Evolutionary conservation across 2,329 filamentous ascomycete genomes (phyloP).

Genomic region (Exophiala sp.): DNA sequence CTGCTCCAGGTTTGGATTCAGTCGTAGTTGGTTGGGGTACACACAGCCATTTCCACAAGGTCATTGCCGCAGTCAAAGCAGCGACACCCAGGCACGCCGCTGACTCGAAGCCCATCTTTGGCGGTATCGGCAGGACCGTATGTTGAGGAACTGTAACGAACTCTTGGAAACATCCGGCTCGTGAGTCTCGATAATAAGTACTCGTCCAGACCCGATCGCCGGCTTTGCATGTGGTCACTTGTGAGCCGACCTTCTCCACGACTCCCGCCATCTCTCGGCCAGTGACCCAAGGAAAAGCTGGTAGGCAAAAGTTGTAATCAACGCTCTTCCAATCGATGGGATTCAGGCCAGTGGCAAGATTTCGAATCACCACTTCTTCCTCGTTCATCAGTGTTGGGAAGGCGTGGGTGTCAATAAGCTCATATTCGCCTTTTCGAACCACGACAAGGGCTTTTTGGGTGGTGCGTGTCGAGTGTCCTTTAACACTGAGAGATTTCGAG

Average conservation of each 20-base stretch:
- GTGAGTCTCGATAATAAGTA: conserved; percentile 43
- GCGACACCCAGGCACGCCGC: conserved; percentile 42
- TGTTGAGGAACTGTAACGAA: conserved; percentile 41
- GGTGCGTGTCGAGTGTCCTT: no score
- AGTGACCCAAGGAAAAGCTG: conserved; percentile 36
- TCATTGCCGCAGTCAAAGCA: conserved; percentile 42
- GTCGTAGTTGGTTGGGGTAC: conserved; percentile 31
- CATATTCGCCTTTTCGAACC: no score
- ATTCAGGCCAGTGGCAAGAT: conserved; percentile 38
- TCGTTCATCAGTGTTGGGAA: conserved; percentile 18
- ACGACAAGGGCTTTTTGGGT: no score
- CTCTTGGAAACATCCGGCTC: conserved; percentile 44
- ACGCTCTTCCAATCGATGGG: conserved; percentile 43
- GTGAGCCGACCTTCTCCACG: conserved; percentile 31
- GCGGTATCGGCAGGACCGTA: conserved; percentile 41
- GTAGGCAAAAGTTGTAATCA: conserved; percentile 44
- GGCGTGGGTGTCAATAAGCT: no score
- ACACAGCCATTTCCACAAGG: conserved; percentile 40
- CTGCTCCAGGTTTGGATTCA: no score
- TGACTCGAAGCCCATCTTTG: conserved; percentile 32
- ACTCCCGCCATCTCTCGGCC: conserved; percentile 35
- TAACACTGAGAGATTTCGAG: no score
- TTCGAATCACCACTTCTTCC: conserved; percentile 37
- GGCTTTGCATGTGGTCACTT: conserved; percentile 27
- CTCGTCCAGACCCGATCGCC: conserved; percentile 37